Percentiles rank a stretch among this genome's conserved stretches.
Conservation (phyloP, 371 early-diverging fungal species). For the Lichtheimia hyalospora region DNA sequence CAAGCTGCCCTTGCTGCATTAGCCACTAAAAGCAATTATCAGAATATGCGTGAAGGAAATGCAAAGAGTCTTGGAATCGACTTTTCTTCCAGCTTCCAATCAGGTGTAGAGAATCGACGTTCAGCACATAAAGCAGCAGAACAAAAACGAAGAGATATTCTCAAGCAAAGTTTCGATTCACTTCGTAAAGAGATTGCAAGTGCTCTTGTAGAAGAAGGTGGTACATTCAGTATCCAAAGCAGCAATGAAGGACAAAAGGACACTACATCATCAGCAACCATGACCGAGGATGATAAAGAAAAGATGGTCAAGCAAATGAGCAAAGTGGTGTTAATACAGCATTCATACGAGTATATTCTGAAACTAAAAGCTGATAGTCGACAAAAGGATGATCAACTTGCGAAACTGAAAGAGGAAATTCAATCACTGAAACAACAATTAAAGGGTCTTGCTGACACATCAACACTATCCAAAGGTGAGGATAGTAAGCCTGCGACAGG, state of each 20-base stretch:
- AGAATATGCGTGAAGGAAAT: slow-evolving; percentile 81
- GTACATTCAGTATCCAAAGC: background rate
- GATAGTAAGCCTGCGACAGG: slow-evolving; percentile 3
- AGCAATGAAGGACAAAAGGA: background rate
- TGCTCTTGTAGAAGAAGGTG: slow-evolving; percentile 45
- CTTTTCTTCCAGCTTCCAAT: slow-evolving; percentile 68
- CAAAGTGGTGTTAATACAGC: slow-evolving; percentile 46
- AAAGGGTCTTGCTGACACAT: too few relatives aligned
- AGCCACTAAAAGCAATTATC: slow-evolving; percentile 85
- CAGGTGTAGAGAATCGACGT: slow-evolving; percentile 72
- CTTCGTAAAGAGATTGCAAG: slow-evolving; percentile 69
- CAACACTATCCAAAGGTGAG: too few relatives aligned
- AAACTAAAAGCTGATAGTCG: slow-evolving; percentile 46
- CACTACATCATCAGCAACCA: background rate
- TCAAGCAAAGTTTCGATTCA: slow-evolving; percentile 87
- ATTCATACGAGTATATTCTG: slow-evolving; percentile 63
- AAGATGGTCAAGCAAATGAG: slow-evolving; percentile 57
- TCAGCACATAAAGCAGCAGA: slow-evolving; percentile 91
- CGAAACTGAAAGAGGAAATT: slow-evolving; percentile 37
- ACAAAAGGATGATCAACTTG: slow-evolving; percentile 40
- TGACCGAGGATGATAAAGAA: slow-evolving; percentile 23
- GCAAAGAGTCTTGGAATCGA: slow-evolving; percentile 76
- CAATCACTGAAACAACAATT: slow-evolving; percentile 24
- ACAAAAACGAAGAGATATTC: slow-evolving; percentile 89
- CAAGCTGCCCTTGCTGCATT: slow-evolving; percentile 53